Conservation (phyloP, 78 protist genomes). For the Dictyostelium citrinum region DNA sequence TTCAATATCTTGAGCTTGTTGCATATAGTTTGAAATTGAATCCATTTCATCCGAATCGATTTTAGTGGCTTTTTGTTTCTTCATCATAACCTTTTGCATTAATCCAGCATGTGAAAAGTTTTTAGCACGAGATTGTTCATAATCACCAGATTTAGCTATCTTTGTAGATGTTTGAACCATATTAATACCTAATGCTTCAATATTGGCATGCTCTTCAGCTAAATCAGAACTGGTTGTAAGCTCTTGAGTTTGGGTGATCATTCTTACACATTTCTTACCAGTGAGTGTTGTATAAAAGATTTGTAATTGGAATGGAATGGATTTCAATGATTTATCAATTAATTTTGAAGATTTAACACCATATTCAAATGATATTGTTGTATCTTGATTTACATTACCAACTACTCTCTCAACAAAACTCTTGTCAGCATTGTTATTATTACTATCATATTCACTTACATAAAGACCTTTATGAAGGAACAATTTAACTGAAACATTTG, state of each 20-base stretch:
- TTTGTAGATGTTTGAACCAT: slow-evolving; percentile 8
- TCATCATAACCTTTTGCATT: neutral
- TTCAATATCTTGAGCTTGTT: slow-evolving; percentile 64
- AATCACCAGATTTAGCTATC: slow-evolving; percentile 35
- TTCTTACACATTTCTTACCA: slow-evolving; percentile 76
- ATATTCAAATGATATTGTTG: slow-evolving; percentile 53
- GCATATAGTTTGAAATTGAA: neutral
- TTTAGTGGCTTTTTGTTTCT: neutral
- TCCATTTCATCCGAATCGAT: neutral
- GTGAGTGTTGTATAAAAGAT: slow-evolving; percentile 54
- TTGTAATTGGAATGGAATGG: slow-evolving; percentile 80
- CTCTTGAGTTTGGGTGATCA: slow-evolving; percentile 75
- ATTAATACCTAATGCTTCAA: slow-evolving; percentile 51
- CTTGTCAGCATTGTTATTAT: neutral
- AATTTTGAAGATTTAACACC: neutral
- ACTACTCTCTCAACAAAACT: slow-evolving; percentile 1
- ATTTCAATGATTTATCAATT: slow-evolving; percentile 4
- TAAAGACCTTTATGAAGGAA: slow-evolving; percentile 29
- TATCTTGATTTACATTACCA: slow-evolving; percentile 62
- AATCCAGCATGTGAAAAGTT: neutral
- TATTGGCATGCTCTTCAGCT: slow-evolving; percentile 54
- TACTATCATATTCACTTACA: neutral
- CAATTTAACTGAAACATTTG: slow-evolving; percentile 54
- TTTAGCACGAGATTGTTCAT: slow-evolving; percentile 26
- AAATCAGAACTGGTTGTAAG: neutral